Conservation (phyloP, 2,329 filamentous ascomycete species). For the Xylariaceae sp. region DNA sequence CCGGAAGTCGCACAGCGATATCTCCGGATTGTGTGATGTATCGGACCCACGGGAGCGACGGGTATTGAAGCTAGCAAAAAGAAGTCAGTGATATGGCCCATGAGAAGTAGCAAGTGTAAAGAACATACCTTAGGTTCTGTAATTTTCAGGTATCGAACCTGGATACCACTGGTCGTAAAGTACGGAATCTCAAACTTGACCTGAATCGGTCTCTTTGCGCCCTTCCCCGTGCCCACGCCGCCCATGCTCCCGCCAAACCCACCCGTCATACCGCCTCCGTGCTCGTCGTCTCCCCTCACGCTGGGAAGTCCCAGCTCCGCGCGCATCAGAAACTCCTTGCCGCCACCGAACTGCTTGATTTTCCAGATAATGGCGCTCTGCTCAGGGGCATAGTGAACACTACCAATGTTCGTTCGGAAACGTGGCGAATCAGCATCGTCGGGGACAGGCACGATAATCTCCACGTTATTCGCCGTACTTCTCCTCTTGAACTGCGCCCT, state of each 20-base stretch:
- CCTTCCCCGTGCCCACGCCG: constrained; percentile 77
- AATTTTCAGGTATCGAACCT: constrained; percentile 97
- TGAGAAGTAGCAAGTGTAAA: not conserved
- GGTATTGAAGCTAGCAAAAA: constrained; percentile 77
- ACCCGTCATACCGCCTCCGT: constrained; percentile 94
- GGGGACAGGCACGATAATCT: constrained; percentile 93
- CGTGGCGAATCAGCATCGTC: constrained; percentile 94
- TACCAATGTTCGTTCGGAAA: constrained; percentile 95
- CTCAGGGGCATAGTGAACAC: constrained; percentile 95
- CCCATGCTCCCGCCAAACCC: constrained; percentile 97
- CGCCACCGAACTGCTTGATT: constrained; percentile 99
- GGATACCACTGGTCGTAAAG: constrained; percentile 98
- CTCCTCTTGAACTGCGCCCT: constrained; percentile 96
- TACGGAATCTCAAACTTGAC: constrained; percentile 99
- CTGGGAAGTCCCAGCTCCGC: constrained; percentile 91
- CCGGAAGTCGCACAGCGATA: constrained; percentile 91
- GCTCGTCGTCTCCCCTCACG: constrained; percentile 91
- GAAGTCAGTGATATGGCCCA: constrained; percentile 10
- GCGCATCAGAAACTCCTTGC: constrained; percentile 97
- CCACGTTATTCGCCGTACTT: constrained; percentile 97
- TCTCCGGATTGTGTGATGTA: constrained; percentile 98
- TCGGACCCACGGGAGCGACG: constrained; percentile 92
- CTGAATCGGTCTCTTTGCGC: constrained; percentile 87
- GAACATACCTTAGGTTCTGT: constrained; percentile 90
- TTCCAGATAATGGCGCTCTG: constrained; percentile 99